Evolutionary conservation across 306 rosid species (phyloP), one percentile per base, ranked within the genome.

Genomic region (Cucurbita maxima): DNA sequence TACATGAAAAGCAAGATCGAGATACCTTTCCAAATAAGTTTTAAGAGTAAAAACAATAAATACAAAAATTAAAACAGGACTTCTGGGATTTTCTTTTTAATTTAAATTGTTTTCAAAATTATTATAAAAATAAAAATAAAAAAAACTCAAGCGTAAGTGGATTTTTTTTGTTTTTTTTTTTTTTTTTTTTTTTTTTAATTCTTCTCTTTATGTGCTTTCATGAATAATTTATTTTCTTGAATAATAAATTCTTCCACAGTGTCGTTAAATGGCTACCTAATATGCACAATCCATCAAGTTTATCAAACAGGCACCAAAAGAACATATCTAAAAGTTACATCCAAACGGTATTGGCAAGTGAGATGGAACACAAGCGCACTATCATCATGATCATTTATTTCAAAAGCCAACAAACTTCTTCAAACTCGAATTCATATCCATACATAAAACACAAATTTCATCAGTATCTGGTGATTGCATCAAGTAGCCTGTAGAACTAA

Each of bases 401-500:
- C 52, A 41, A 63, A 22, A 18, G 19, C 37, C 10, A 43, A 66
- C 10, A 16, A 41, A 10, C 7, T 61, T 36, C 51, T 40, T 44
- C 51, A 10, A 48, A 48, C 47, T 30, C 3, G 34, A 30, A 30
- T 30, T 30, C 34, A 30, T 30, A 30, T 30, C 34, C 34, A 30
- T 30, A 30, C 34, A 30, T 30, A 30, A 30, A 30, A 30, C 54
- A 50, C 71, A 10, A 61, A 41, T 41, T n/a, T 10, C 36, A 43
- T 16, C 3, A 12, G n/a, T 44, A 66, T 66, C 38, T 44, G 54
- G 10, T 66, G 10, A 41, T 66, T 66, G 53, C 18, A 19, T 22
- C 57, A 47, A 69, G 44, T 45, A 69, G 43, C 25, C 14, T 47
- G 73, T 45, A 76, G 76, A 73, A 50, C 57, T 78, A 74, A 45